Evolutionary conservation across 176 grass and related monocot species (phyloP), one percentile per base, ranked within the genome.

Genomic region (Calamus simplicifolius): DNA sequence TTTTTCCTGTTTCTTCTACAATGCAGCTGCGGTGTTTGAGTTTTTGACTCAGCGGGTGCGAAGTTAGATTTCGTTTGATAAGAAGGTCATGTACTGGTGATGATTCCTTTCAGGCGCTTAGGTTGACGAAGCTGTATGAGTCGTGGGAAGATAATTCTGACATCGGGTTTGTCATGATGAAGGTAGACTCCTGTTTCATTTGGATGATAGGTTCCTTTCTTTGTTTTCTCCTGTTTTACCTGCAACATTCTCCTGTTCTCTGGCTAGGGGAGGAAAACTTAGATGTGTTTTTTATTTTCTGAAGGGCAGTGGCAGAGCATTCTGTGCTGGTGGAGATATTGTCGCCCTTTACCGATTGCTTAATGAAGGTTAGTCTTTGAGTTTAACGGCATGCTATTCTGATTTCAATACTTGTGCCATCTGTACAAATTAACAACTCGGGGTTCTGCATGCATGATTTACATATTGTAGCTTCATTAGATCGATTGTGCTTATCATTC

Each of bases 141-240:
- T 91, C 87, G 27, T 97, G 92, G 92, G 92, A 97, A 56, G 84
- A 97, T 75, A 88, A 82, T 59, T 75, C 87, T 35, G 84, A 98
- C 61, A 81, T 98, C 70, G 87, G 88, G 29, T 98, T 98, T 60
- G 81, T 92, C n/a, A 83, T 92, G 72, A 88, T 98, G 84, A 98
- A 92, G 84, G 93, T 98, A 84, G 58, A 57, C 30, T 56, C 62
- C 68, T 68, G 67, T 61, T 57, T 63, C 26, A 75, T 51, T 66
- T 67, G 25, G 29, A 6, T 74, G 58, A 50, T 16, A 48, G 25
- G 21, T 2, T 38, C 25, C 30, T n/a, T 61, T 48, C 21, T 48
- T 52, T 16, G 35, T 43, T 43, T 43, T 43, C 12, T 43, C 12
- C 12, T 43, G 2, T 8, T 35, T 7, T 7, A 12, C 5, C 6